A percentile compares a stretch with the other conserved stretches of the same genome.
phyloP scores from a whole-genome alignment of 2,329 filamentous ascomycete species.

The Penicillium olsonii region DNA sequence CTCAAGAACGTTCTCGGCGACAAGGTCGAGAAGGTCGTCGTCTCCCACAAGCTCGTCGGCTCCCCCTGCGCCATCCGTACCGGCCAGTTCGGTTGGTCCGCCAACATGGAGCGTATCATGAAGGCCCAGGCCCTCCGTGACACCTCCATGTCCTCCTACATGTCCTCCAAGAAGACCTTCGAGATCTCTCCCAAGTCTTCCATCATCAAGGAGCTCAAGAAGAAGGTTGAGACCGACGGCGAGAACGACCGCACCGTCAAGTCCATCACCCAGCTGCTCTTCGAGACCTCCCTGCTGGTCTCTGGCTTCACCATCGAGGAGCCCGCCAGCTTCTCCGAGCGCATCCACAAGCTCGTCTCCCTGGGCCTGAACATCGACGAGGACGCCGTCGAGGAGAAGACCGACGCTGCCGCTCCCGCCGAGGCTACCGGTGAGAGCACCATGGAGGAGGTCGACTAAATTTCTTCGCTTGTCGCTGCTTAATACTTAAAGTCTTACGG shows the following conservation, averaged over 20 bases:
- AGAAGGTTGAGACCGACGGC: conserved; percentile 96
- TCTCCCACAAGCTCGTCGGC: conserved; percentile 94
- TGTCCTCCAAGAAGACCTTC: conserved; percentile 99
- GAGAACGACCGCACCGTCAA: conserved; percentile 99
- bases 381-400: conserved; percentile 64
- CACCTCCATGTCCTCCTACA: conserved; percentile 99
- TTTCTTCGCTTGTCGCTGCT: conserved; percentile 19
- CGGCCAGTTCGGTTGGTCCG: conserved; percentile 99
- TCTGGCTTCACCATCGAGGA: conserved; percentile 99
- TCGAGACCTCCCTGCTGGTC: conserved; percentile 97
- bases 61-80: conserved; percentile 98
- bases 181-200: conserved; percentile 99
- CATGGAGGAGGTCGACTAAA: conserved; percentile 99
- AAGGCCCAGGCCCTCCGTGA: conserved; percentile 99
- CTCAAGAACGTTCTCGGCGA: conserved; percentile 99
- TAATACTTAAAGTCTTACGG: conserved; percentile 27
- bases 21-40: conserved; percentile 99
- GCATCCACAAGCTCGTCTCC: conserved; percentile 99
- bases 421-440: conserved; percentile 79
- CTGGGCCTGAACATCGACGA: conserved; percentile 97
- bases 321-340: conserved; percentile 95
- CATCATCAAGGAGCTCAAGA: conserved; percentile 99
- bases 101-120: conserved; percentile 99
- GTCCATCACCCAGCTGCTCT: conserved; percentile 96
- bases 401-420: conserved; percentile 61